Percentiles rank a stretch among this genome's conserved stretches.
phyloP scores from a whole-genome alignment of 306 rosid species.

The Ormosia semicastrata region DNA sequence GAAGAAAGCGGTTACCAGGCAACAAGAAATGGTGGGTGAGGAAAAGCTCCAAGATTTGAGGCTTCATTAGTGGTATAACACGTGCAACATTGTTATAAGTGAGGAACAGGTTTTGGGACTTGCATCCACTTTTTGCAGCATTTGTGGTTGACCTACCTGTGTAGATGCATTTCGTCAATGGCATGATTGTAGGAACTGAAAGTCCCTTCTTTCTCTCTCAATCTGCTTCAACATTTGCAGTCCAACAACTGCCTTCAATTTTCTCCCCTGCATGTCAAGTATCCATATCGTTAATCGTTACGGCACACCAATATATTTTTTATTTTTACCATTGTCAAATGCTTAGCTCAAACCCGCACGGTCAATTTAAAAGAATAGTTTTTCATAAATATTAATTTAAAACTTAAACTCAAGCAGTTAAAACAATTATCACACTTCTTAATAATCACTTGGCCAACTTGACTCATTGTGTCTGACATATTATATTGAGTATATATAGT shows the following conservation, averaged over 20 bases:
- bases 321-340: neutral
- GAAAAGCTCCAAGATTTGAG: conserved; percentile 5
- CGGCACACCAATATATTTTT: neutral
- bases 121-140: conserved; percentile 18
- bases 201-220: neutral
- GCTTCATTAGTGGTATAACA: conserved; percentile 13
- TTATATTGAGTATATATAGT: too few relatives aligned
- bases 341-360: neutral
- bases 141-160: conserved; percentile 17
- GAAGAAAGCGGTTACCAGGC: neutral
- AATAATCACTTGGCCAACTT: neutral
- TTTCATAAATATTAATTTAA: neutral
- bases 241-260: neutral
- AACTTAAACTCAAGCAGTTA: neutral
- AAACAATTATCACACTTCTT: neutral
- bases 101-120: conserved; percentile 11
- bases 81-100: neutral
- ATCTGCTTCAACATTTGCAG: neutral
- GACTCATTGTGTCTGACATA: too few relatives aligned
- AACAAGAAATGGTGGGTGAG: neutral
- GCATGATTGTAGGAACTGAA: conserved; percentile 10
- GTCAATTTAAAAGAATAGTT: neutral
- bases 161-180: neutral
- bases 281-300: neutral
- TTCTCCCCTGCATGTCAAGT: neutral